Evolutionary conservation across 1,284 basidiomycete species (phyloP).

Genomic region (Singerocomus rubriflavus): DNA sequence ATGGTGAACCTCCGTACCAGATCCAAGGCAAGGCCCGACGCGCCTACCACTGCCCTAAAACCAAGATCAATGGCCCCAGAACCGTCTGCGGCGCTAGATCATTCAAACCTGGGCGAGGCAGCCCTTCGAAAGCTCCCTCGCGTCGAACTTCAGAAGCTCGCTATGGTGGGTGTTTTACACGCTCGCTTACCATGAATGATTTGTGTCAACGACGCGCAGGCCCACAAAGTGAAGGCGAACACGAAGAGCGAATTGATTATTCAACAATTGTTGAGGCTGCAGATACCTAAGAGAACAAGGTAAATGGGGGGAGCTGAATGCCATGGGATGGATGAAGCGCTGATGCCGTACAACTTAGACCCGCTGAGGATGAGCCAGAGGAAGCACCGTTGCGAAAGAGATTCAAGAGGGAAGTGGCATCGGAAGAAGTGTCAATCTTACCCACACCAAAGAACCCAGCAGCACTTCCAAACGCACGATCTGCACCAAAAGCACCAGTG

Average conservation of each 20-base stretch:
- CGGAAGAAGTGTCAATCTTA: not conserved
- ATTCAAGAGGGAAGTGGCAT: slow-evolving; percentile 3
- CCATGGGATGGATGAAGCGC: not conserved
- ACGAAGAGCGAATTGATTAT: slow-evolving; percentile 29
- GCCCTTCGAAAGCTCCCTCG: slow-evolving; percentile 28
- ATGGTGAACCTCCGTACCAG: slow-evolving; percentile 12
- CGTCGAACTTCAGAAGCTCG: slow-evolving; percentile 26
- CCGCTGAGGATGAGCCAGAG: slow-evolving; percentile 7
- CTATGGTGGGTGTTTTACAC: slow-evolving; percentile 20
- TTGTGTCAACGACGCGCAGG: slow-evolving; percentile 13
- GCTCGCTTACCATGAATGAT: not conserved
- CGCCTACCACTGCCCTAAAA: not conserved
- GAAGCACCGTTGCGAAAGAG: slow-evolving; percentile 18
- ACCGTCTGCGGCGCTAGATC: not conserved
- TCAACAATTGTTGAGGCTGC: slow-evolving; percentile 13
- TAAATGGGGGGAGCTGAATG: not conserved
- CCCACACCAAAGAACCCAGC: not conserved
- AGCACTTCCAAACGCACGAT: not conserved
- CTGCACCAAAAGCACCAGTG: not conserved
- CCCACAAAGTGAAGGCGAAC: slow-evolving; percentile 25
- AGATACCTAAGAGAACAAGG: slow-evolving; percentile 11
- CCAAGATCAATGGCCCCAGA: not conserved
- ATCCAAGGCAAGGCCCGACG: slow-evolving; percentile 7
- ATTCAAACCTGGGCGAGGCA: slow-evolving; percentile 9
- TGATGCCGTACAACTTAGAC: slow-evolving; percentile 10